Evolutionary conservation across 257 asterid species (phyloP).

Genomic region (Linderniella brevidens): DNA sequence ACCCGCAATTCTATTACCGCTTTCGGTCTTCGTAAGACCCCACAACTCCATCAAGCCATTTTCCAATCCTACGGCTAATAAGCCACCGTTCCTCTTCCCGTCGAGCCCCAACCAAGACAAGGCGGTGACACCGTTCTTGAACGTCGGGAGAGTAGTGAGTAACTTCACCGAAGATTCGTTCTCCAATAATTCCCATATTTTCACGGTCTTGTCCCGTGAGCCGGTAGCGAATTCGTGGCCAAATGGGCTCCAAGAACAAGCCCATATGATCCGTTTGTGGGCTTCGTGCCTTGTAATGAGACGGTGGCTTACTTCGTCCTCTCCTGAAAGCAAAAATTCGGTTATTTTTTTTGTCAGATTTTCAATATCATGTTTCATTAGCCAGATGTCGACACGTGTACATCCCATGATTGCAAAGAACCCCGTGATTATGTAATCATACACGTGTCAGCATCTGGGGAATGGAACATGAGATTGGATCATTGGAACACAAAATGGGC

Average conservation of each 20-base stretch:
- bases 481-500: not conserved
- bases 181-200: slow-evolving; percentile 50
- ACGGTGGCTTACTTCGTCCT: slow-evolving; percentile 34
- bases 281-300: slow-evolving; percentile 65
- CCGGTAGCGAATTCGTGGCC: slow-evolving; percentile 84
- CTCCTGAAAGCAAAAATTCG: slow-evolving; percentile 21
- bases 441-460: too few relatives aligned
- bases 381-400: too few relatives aligned
- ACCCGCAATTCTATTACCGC: slow-evolving; percentile 17
- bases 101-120: slow-evolving; percentile 63
- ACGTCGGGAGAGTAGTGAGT: slow-evolving; percentile 44
- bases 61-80: slow-evolving; percentile 89
- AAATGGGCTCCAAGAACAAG: slow-evolving; percentile 85
- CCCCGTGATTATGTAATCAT: too few relatives aligned
- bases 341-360: not conserved
- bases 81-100: slow-evolving; percentile 30
- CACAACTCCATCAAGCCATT: slow-evolving; percentile 67
- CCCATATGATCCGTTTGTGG: slow-evolving; percentile 90
- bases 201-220: slow-evolving; percentile 85
- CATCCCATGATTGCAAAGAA: too few relatives aligned
- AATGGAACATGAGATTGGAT: not conserved
- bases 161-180: slow-evolving; percentile 42
- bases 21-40: slow-evolving; percentile 24
- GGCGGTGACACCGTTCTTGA: slow-evolving; percentile 67
- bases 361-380: too few relatives aligned